phyloP scores from a whole-genome alignment of 176 grass and related monocot genomes.

The Rhynchospora pubera region DNA sequence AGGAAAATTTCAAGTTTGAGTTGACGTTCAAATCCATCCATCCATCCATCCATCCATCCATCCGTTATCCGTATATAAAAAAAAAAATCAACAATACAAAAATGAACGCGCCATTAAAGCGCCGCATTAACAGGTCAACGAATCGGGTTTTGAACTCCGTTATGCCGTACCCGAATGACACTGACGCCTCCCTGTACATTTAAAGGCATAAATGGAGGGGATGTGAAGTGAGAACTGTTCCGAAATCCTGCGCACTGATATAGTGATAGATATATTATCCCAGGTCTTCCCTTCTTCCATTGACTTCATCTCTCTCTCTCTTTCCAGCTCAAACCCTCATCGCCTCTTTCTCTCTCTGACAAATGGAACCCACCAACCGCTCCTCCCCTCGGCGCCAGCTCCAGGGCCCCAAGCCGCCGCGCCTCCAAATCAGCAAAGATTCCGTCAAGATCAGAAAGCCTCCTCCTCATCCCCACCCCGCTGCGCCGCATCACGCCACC shows the following conservation, averaged over 20 bases:
- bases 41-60: too few relatives aligned
- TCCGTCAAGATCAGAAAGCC: conserved; percentile 87
- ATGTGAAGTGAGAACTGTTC: not conserved
- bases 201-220: not conserved
- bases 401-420: conserved; percentile 64
- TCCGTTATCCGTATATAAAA: too few relatives aligned
- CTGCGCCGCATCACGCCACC: not conserved
- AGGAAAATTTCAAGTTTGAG: too few relatives aligned
- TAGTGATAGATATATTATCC: too few relatives aligned
- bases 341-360: conserved; percentile 12
- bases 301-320: conserved; percentile 13
- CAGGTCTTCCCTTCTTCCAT: not conserved
- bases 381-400: conserved; percentile 62
- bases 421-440: conserved; percentile 55
- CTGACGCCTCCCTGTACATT: too few relatives aligned
- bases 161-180: not conserved
- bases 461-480: conserved; percentile 36
- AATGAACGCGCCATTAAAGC: not conserved
- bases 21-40: too few relatives aligned
- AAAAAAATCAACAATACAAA: not conserved
- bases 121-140: not conserved
- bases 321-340: not conserved
- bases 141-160: not conserved
- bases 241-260: not conserved
- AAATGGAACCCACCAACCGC: conserved; percentile 42